Conservation (phyloP, 306 rosid genomes). For the Sechiopsis laciniata region DNA sequence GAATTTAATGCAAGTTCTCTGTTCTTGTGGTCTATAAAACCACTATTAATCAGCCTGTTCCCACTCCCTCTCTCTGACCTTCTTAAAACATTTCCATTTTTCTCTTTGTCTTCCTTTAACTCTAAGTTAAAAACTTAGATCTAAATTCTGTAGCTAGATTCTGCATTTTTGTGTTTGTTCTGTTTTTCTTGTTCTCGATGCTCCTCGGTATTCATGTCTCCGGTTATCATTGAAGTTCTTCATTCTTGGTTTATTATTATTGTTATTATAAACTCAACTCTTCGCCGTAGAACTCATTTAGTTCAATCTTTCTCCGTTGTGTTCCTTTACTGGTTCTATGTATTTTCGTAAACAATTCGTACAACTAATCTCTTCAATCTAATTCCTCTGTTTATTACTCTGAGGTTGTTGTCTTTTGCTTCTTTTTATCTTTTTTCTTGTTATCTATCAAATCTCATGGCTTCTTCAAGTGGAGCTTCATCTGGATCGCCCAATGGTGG, state of each 20-base stretch:
- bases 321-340: constrained; percentile 62
- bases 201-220: constrained; percentile 51
- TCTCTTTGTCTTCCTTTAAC: no score
- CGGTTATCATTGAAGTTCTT: constrained; percentile 55
- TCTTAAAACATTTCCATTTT: no score
- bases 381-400: neutral
- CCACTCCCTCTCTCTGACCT: neutral
- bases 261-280: constrained; percentile 45
- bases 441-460: constrained; percentile 28
- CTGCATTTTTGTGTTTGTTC: neutral
- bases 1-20: no score
- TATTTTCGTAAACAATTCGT: neutral
- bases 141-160: neutral
- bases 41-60: neutral
- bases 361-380: no score
- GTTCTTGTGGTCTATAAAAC: neutral
- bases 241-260: constrained; percentile 43
- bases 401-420: neutral
- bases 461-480: constrained; percentile 56
- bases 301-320: constrained; percentile 39
- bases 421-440: neutral
- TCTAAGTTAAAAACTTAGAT: neutral
- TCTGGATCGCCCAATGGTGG: constrained; percentile 35
- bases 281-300: constrained; percentile 57
- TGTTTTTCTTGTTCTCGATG: constrained; percentile 26